Base-by-base conservation (phyloP, 345 rosid species). In the Erysimum cheiranthoides region DNA sequence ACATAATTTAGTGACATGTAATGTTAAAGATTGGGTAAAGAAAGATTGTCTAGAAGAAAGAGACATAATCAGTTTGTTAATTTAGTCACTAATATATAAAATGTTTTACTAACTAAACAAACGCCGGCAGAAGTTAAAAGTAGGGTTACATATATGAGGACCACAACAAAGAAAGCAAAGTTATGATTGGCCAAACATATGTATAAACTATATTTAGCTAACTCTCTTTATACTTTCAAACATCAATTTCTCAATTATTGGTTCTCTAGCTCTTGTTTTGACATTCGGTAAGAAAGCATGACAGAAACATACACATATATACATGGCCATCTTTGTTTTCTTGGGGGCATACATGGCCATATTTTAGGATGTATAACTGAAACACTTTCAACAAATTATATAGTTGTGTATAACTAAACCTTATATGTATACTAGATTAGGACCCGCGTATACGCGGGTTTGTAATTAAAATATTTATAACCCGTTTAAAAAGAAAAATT, bases 121-220 rank as follows among this genome's bases (percentile, higher is more conserved):
- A 54, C 27, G 39, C 16, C 27, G 16, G 63, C 17, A 68, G 3
- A 69, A 16, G 30, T 68, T 54, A 13, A 40, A 69, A 42, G 63
- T 56, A 54, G 54, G 65, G 65, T 30, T 32, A 58, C 13, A 16
- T 35, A 58, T 9, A 34, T 40, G 27, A 52, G 63, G 71, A 53
- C 77, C 71, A 64, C 71, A 64, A 21, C 12, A 73, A 64, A 68
- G 28, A 47, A 50, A 30, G 35, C 60, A 53, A 53, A 73, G 45
- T 8, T 43, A 42, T 42, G 64, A 73, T 64, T 73, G 71, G 63
- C 35, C 21, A 50, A 61, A 38, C 61, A 51, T 38, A 18, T 46
- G 5, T 35, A 6, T 59, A 70, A 70, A 17, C 31, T 70, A 18
- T 14, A 21, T 45, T 27, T 31, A 47, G 10, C 6, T 46, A 3